Base-by-base conservation (phyloP, 2,329 filamentous ascomycete species). In the Fonsecaea nubica region DNA sequence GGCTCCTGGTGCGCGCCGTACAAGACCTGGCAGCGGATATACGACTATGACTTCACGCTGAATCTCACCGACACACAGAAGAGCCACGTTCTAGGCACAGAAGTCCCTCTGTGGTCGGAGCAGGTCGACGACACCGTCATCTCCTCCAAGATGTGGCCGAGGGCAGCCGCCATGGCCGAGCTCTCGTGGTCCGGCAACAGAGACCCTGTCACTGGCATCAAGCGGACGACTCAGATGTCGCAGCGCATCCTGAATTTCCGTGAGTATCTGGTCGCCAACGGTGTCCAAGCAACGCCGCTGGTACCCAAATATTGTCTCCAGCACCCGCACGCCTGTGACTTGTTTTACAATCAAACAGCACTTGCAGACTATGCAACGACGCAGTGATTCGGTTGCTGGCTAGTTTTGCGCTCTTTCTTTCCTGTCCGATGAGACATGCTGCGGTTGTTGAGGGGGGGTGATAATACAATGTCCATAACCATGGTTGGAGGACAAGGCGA, bases 11-110 rank as follows among this genome's bases (percentile, higher is more conserved):
- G 85, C 72, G 82, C 80, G 0, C 85, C 85, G 0, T 87, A 86
- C 79, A 87, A 87, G 75, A 85, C 83, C 21, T 87, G 84, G 84
- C 85, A 86, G 74, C 84, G 84, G 57, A 86, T 87, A 75, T 87
- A 87, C 76, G 79, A 85, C 78, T 86, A 82, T 74, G 84, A 87
- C 76, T 86, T 86, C 73, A 83, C 83, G 0, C 68, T 74, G 54
- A 82, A 81, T 69, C 79, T 86, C 7, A 83, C 82, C 1, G 76
- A 76, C 0, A 69, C 74, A 0, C 79, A 87, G 69, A 80, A 80
- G 42, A 76, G 78, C 56, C 84, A 84, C 62, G 73, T 87, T 21
- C 77, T 85, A 21, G 85, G 85, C n/a, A 82, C 80, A 33, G 79
- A 82, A 42, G 80, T 84, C 0, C 83, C 84, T 0, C 77, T 87